These are phyloP conservation scores for Chrysopogon serrulatus DNA, from an alignment of 176 grass and related monocot species.

Conservation along the genomic window DNA sequence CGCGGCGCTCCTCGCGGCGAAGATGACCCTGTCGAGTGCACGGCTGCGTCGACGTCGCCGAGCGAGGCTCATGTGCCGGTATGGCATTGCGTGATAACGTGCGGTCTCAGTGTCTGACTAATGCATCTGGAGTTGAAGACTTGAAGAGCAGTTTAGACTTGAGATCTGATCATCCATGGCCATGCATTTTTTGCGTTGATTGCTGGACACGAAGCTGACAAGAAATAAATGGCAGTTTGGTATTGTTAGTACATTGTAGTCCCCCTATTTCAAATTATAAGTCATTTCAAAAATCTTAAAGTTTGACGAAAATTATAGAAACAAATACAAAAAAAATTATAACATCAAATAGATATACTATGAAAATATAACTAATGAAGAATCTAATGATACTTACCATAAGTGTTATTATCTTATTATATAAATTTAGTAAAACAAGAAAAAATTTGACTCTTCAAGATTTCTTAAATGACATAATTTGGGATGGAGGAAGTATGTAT, in stretches of 20 bases:
- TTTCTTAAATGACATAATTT: too few species aligned
- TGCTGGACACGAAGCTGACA: neutral
- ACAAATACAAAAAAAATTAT: too few species aligned
- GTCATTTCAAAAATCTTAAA: too few species aligned
- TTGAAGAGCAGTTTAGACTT: neutral
- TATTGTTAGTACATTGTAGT: neutral
- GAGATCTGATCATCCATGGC: neutral
- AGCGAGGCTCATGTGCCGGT: conserved; percentile 31
- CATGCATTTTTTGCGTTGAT: neutral
- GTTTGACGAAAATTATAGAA: too few species aligned
- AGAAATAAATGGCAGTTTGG: neutral
- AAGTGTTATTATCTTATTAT: too few species aligned
- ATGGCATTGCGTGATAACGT: conserved; percentile 1
- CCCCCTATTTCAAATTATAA: too few species aligned
- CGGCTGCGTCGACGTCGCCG: conserved; percentile 50
- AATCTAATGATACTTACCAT: too few species aligned
- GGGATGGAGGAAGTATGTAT: too few species aligned
- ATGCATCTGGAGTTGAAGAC: neutral
- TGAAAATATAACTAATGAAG: too few species aligned
- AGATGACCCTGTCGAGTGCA: conserved; percentile 46
- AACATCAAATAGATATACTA: too few species aligned
- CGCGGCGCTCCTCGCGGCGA: conserved; percentile 24
- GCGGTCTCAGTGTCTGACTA: neutral
- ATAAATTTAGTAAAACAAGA: too few species aligned
- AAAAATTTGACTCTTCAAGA: too few species aligned